Evolutionary conservation across 345 rosid genomes (phyloP).

Genomic region (Salix arbutifolia): DNA sequence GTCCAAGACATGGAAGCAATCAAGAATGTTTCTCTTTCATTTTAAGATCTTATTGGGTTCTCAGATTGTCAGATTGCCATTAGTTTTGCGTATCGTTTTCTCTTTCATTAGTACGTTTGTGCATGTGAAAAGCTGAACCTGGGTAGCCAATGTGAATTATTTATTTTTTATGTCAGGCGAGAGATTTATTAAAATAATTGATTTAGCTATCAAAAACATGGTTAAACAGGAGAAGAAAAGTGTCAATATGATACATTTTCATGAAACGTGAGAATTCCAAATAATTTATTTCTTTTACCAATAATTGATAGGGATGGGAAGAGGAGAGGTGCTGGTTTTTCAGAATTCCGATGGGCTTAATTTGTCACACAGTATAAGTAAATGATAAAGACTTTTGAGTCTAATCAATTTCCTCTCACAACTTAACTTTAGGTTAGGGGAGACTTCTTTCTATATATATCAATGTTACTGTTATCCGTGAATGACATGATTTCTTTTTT

Average conservation of each 20-base stretch:
- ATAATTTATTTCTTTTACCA: neutral
- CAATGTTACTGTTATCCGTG: too few species aligned
- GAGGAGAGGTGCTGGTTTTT: neutral
- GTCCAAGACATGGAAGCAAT: constrained; percentile 16
- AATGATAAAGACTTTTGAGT: neutral
- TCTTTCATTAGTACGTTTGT: neutral
- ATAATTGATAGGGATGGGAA: neutral
- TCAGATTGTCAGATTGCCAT: neutral
- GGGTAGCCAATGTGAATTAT: neutral
- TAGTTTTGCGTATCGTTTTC: neutral
- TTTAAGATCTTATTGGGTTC: neutral
- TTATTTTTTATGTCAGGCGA: too few species aligned
- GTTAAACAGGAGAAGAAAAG: too few species aligned
- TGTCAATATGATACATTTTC: neutral
- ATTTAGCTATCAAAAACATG: too few species aligned
- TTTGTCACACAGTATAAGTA: too few species aligned
- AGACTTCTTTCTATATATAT: too few species aligned
- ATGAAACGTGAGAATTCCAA: neutral
- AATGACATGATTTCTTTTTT: too few species aligned
- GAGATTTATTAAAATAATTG: too few species aligned
- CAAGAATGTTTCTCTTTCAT: constrained; percentile 5
- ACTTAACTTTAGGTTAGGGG: neutral
- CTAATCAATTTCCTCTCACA: neutral
- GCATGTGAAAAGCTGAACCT: neutral
- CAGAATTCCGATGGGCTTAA: neutral